Evolutionary conservation across 768 basidiomycete species (phyloP).

Genomic region (Phylloporus scabripes): DNA sequence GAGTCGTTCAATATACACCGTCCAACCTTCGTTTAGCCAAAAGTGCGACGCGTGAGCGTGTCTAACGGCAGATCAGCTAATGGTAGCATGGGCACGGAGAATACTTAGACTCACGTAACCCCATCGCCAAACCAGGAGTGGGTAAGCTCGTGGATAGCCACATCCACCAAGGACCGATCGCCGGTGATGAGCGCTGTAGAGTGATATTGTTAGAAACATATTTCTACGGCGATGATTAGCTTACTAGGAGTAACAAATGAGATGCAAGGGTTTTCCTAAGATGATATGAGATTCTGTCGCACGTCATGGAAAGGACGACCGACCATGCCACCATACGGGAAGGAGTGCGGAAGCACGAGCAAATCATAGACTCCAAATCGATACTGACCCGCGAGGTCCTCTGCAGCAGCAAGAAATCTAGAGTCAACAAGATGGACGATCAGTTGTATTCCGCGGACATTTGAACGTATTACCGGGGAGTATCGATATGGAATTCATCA

Average conservation of each 20-base stretch:
- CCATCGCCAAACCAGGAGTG: constrained; percentile 95
- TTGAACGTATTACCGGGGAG: constrained; percentile 23
- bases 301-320: too few species aligned
- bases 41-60: constrained; percentile 75
- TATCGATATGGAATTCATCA: constrained; percentile 89
- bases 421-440: too few species aligned
- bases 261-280: constrained; percentile 82
- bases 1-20: constrained; percentile 87
- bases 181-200: constrained; percentile 71
- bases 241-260: constrained; percentile 84
- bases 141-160: constrained; percentile 81
- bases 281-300: not conserved
- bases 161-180: constrained; percentile 81
- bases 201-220: too few species aligned
- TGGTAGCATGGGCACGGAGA: too few species aligned
- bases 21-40: constrained; percentile 94
- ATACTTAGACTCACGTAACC: constrained; percentile 48
- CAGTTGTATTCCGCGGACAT: too few species aligned
- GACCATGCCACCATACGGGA: constrained; percentile 86
- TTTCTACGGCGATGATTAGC: too few species aligned
- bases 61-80: constrained; percentile 24
- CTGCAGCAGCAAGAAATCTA: constrained; percentile 70
- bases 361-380: constrained; percentile 86
- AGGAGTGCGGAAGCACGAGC: constrained; percentile 83
- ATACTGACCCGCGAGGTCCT: constrained; percentile 70